Evolutionary conservation across 768 basidiomycete genomes (phyloP).

Genomic region (Suillus fuscotomentosus): DNA sequence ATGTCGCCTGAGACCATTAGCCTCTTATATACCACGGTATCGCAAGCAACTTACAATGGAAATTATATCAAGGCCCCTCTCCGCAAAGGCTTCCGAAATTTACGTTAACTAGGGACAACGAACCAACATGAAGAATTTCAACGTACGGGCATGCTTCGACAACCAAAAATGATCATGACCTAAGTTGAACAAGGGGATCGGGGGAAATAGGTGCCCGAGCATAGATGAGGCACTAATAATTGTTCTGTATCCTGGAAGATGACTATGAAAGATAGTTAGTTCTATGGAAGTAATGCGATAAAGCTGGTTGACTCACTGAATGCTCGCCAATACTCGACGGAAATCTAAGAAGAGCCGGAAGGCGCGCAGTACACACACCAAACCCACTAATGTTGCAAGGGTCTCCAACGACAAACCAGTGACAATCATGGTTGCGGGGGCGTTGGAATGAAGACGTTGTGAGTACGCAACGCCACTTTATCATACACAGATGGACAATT

Average conservation of each 20-base stretch:
- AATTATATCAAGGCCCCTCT: slow-evolving; percentile 36
- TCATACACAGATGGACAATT: not conserved
- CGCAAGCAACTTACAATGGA: slow-evolving; percentile 30
- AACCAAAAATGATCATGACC: slow-evolving; percentile 9
- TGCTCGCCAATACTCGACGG: slow-evolving; percentile 3
- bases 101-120: not conserved
- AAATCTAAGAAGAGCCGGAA: slow-evolving; percentile 7
- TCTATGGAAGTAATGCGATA: not conserved
- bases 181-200: not conserved
- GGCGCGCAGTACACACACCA: slow-evolving; percentile 2
- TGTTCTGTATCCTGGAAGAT: slow-evolving; percentile 10
- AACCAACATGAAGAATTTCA: not conserved
- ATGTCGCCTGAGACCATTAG: slow-evolving; percentile 3
- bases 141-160: slow-evolving; percentile 7
- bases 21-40: not conserved
- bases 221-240: not conserved
- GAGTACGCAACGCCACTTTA: not conserved
- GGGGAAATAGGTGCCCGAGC: slow-evolving; percentile 1
- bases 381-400: slow-evolving; percentile 2
- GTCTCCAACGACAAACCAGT: slow-evolving; percentile 8
- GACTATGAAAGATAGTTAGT: not conserved
- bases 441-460: not conserved
- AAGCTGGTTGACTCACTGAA: slow-evolving; percentile 3
- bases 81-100: slow-evolving; percentile 25
- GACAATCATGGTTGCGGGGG: not conserved